A percentile compares a stretch with the other conserved stretches of the same genome.
phyloP scores from a whole-genome alignment of 176 grass and related monocot species.

The Bromus sterilis region DNA sequence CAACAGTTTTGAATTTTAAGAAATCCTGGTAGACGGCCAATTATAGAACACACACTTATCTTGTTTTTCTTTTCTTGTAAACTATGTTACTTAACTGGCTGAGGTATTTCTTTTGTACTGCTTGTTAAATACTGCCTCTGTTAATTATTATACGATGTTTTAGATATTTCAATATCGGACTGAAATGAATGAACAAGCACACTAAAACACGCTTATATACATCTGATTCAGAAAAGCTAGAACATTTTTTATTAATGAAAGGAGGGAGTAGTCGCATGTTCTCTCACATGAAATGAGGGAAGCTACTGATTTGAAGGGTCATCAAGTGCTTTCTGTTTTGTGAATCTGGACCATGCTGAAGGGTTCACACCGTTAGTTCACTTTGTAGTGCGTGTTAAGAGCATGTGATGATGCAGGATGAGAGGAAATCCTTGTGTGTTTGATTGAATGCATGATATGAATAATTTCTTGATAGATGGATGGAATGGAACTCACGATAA shows the following conservation, averaged over 20 bases:
- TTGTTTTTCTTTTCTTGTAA: not conserved
- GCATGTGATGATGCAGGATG: not conserved
- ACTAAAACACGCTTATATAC: no score
- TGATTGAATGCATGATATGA: not conserved
- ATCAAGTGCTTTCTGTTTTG: not conserved
- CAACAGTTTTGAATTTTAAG: not conserved
- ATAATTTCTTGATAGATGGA: not conserved
- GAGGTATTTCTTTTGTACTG: not conserved
- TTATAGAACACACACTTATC: not conserved
- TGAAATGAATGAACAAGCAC: no score
- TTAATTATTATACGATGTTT: no score
- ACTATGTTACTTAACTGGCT: not conserved
- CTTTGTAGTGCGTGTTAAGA: not conserved
- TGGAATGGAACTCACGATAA: constrained; percentile 7
- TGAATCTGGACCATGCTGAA: not conserved
- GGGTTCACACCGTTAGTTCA: not conserved
- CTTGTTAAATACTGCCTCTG: no score
- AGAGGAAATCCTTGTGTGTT: not conserved
- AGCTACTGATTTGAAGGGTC: not conserved
- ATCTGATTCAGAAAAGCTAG: no score
- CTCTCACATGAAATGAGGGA: constrained; percentile 3
- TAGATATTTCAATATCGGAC: no score
- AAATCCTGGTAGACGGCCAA: not conserved
- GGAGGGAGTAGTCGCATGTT: not conserved
- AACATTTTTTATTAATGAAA: no score